Evolutionary conservation across 495 filamentous ascomycete species (phyloP).

Genomic region (Trichoderma gamsii): DNA sequence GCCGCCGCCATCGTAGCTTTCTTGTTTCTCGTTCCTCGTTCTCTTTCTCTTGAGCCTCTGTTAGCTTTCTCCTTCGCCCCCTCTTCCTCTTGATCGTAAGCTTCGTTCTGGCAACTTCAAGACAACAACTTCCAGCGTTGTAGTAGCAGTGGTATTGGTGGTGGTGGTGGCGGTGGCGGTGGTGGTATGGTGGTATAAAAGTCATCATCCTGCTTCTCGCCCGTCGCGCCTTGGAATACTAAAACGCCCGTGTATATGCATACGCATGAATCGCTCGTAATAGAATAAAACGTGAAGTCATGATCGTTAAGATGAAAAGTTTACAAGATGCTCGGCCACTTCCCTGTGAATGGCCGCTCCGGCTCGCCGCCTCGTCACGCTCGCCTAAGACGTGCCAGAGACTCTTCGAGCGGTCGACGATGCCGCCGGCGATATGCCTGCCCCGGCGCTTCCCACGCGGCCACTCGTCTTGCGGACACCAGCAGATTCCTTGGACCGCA

Average conservation of each 20-base stretch:
- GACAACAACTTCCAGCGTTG: background rate
- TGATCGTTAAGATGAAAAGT: constrained; percentile 13
- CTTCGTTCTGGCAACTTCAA: background rate
- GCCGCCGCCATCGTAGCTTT: background rate
- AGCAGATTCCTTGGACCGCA: constrained; percentile 44
- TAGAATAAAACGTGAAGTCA: constrained; percentile 11
- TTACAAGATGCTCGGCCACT: constrained; percentile 6
- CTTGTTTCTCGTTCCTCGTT: background rate
- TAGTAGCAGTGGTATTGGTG: background rate
- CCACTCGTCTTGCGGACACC: constrained; percentile 89
- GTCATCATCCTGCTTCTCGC: constrained; percentile 2
- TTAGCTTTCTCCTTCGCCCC: background rate
- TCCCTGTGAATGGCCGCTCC: constrained; percentile 24
- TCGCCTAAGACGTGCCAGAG: constrained; percentile 26
- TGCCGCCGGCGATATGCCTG: constrained; percentile 22
- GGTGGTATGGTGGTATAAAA: background rate
- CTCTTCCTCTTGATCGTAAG: background rate
- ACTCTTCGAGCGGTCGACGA: constrained; percentile 35
- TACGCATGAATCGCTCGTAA: constrained; percentile 14
- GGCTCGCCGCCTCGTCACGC: constrained; percentile 17
- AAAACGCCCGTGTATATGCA: constrained; percentile 13
- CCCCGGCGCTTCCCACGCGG: constrained; percentile 74
- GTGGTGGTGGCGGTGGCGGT: background rate
- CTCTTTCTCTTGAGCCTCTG: background rate
- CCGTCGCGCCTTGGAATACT: constrained; percentile 10